These are phyloP conservation scores for Pichia inconspicua DNA, from an alignment of 1,139 yeast genomes.

Conservation along the genomic window DNA sequence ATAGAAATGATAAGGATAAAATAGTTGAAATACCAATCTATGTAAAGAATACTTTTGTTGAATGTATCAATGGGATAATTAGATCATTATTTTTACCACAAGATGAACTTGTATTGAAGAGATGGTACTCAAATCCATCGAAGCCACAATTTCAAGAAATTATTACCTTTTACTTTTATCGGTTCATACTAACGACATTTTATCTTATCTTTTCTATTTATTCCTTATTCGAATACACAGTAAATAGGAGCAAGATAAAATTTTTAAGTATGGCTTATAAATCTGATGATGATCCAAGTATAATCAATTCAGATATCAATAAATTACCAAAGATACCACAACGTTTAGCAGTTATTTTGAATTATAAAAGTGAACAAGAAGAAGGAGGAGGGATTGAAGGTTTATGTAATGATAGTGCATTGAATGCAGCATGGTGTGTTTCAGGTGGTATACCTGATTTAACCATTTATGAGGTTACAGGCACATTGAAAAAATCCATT, in stretches of 20 bases:
- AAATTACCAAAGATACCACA: slow-evolving; percentile 70
- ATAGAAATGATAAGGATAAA: slow-evolving; percentile 2
- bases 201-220: slow-evolving; percentile 51
- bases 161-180: slow-evolving; percentile 29
- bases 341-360: slow-evolving; percentile 64
- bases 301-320: slow-evolving; percentile 76
- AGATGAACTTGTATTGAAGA: slow-evolving; percentile 9
- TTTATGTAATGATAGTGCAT: slow-evolving; percentile 66
- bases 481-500: slow-evolving; percentile 49
- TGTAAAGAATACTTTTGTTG: slow-evolving; percentile 13
- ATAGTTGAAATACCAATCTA: slow-evolving; percentile 13
- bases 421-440: slow-evolving; percentile 77
- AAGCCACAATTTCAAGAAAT: slow-evolving; percentile 4
- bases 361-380: slow-evolving; percentile 63
- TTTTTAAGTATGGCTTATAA: slow-evolving; percentile 61
- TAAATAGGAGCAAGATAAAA: slow-evolving; percentile 50
- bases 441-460: slow-evolving; percentile 74
- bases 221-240: slow-evolving; percentile 44
- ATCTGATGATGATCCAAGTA: slow-evolving; percentile 78
- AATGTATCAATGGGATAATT: slow-evolving; percentile 17
- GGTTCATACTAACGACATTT: slow-evolving; percentile 42
- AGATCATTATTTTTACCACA: slow-evolving; percentile 20
- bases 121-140: slow-evolving; percentile 10
- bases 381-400: slow-evolving; percentile 89
- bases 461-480: slow-evolving; percentile 74